Base-by-base conservation (phyloP, 352 stramenopile species). In the Pythium vanterpoolii region DNA sequence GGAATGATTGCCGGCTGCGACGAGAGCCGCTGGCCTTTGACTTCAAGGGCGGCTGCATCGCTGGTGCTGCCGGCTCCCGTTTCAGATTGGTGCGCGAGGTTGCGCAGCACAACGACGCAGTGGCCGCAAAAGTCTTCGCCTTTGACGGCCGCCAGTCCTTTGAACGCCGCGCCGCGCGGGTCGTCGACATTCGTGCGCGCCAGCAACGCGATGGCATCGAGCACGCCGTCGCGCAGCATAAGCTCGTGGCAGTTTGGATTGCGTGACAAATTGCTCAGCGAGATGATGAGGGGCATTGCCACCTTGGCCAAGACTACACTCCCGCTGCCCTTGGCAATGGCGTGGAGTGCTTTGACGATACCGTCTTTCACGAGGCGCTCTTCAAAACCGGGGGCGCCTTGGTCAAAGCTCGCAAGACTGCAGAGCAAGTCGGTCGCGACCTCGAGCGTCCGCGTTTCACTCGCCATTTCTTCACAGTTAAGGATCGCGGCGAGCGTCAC, bases 101-200 rank as follows among this genome's bases (percentile, higher is more conserved):
- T 94, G 10, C 82, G 79, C 28, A 93, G 68, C 5, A 76, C 64
- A 6, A 91, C 62, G 27, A 74, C 76, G 49, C 74, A 86, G 50
- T 93, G 78, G 26, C 87, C 73, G 19, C 66, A 75, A 65, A 93
- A 91, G 16, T 70, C 61, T 42, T 94, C 85, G 6, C 85, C 83
- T 28, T 83, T 74, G 18, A 90, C 73, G 3, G 68, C 64, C 13
- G 86, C 65, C 4, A 94, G 63, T 5, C 76, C 76, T 44, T 85
- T 85, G 51, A 79, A 91, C 2, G 77, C 74, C 24, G 75, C 16
- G 33, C 33, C 59, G 7, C 69, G 73, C 1, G 64, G 14, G 46
- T 88, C 59, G 21, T 67, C 45, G 6, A 2, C 52, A 28, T 67
- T 44, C 5, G 63, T 77, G 24, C 57, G 45, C 21, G 60, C 62